Evolutionary conservation across 805 yeast genomes (phyloP).

Genomic region (Brettanomyces sp.): DNA sequence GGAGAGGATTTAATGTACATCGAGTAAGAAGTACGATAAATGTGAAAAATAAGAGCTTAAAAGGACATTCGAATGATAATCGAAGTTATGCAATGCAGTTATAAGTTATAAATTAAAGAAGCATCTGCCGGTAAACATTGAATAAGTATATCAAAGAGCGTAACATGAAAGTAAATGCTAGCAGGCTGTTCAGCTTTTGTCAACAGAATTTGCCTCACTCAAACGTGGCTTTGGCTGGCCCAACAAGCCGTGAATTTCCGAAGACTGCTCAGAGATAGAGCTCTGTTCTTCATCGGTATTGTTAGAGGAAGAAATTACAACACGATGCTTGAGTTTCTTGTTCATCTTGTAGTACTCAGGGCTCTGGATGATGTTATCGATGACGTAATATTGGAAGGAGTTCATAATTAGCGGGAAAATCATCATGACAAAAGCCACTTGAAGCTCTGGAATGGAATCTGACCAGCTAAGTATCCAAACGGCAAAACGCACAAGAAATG

Average conservation of each 20-base stretch:
- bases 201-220: neutral
- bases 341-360: slow-evolving; percentile 28
- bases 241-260: slow-evolving; percentile 1
- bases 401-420: slow-evolving; percentile 69
- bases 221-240: neutral
- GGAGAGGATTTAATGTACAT: no score
- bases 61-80: no score
- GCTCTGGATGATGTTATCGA: slow-evolving; percentile 65
- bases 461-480: slow-evolving; percentile 78
- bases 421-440: slow-evolving; percentile 81
- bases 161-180: no score
- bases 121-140: no score
- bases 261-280: neutral
- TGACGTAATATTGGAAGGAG: slow-evolving; percentile 61
- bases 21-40: no score
- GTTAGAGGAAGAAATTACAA: neutral
- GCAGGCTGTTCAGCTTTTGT: no score
- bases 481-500: slow-evolving; percentile 61
- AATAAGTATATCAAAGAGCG: no score
- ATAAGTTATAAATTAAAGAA: no score
- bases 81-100: no score
- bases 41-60: no score
- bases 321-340: slow-evolving; percentile 6
- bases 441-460: slow-evolving; percentile 68
- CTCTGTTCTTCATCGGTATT: neutral